Evolutionary conservation across 2,329 filamentous ascomycete species (phyloP).

Genomic region (Fusarium piperis): DNA sequence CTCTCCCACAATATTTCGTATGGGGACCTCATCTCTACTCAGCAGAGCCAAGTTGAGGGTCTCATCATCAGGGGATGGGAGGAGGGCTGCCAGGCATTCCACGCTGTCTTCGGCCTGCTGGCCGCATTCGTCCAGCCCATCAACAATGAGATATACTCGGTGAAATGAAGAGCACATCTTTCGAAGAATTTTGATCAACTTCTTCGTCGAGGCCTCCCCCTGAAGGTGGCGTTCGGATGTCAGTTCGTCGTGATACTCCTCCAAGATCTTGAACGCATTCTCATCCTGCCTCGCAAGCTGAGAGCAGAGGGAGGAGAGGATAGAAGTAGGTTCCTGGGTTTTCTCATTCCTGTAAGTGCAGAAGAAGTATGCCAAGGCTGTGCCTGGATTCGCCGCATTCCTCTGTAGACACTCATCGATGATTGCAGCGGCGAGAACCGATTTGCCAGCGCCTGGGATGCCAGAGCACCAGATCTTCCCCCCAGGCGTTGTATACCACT

Average conservation of each 20-base stretch:
- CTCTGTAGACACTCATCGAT: constrained; percentile 3
- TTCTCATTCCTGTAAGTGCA: neutral
- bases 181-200: neutral
- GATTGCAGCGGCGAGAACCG: neutral
- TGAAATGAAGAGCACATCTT: neutral
- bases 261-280: neutral
- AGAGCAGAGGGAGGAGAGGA: neutral
- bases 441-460: constrained; percentile 19
- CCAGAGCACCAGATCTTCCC: constrained; percentile 2
- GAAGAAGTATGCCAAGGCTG: constrained; percentile 9
- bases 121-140: neutral
- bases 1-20: neutral
- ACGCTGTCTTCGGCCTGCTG: neutral
- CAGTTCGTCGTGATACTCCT: neutral
- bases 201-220: neutral
- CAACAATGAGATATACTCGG: neutral
- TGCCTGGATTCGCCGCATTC: neutral
- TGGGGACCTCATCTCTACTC: constrained; percentile 9
- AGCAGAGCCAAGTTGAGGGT: constrained; percentile 4
- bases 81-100: neutral
- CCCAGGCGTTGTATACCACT: neutral
- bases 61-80: neutral
- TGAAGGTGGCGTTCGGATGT: neutral
- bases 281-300: constrained; percentile 10
- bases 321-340: neutral